These are phyloP conservation scores for Aspergillus sp. DNA, from an alignment of 2,329 filamentous ascomycete species.

Conservation along the genomic window DNA sequence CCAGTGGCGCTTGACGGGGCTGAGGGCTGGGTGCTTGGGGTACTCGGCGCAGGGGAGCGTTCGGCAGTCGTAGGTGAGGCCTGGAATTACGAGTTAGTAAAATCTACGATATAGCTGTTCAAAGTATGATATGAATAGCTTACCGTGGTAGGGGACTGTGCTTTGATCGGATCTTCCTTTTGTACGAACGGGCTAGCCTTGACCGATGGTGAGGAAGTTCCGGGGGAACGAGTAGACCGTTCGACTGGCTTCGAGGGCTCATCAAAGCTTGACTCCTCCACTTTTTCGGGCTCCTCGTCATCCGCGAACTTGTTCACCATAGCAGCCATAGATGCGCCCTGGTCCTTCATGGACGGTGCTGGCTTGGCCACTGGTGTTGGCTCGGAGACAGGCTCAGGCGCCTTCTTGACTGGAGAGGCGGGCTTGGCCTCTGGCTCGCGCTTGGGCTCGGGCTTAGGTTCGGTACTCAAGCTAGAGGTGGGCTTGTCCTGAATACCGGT, in stretches of 20 bases:
- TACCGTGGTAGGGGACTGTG: conserved; percentile 26
- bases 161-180: conserved; percentile 27
- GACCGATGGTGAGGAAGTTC: conserved; percentile 26
- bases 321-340: conserved; percentile 80
- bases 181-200: conserved; percentile 32
- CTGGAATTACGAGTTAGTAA: conserved; percentile 4
- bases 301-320: conserved; percentile 87
- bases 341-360: conserved; percentile 74
- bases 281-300: conserved; percentile 58
- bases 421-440: conserved; percentile 46
- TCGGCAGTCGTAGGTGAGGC: conserved; percentile 20
- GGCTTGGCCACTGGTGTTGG: conserved; percentile 45
- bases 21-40: conserved; percentile 39
- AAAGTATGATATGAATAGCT: conserved; percentile 4
- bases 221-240: conserved; percentile 47
- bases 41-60: conserved; percentile 31
- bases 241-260: conserved; percentile 75
- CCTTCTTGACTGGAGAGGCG: conserved; percentile 23
- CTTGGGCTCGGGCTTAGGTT: conserved; percentile 46
- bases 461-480: conserved; percentile 38
- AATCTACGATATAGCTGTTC: neutral
- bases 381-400: conserved; percentile 29
- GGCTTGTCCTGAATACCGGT: conserved; percentile 43
- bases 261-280: conserved; percentile 80
- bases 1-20: conserved; percentile 31